Base-by-base conservation (phyloP, 2,329 filamentous ascomycete species). In the Ceratocystis cacaofunesta region DNA sequence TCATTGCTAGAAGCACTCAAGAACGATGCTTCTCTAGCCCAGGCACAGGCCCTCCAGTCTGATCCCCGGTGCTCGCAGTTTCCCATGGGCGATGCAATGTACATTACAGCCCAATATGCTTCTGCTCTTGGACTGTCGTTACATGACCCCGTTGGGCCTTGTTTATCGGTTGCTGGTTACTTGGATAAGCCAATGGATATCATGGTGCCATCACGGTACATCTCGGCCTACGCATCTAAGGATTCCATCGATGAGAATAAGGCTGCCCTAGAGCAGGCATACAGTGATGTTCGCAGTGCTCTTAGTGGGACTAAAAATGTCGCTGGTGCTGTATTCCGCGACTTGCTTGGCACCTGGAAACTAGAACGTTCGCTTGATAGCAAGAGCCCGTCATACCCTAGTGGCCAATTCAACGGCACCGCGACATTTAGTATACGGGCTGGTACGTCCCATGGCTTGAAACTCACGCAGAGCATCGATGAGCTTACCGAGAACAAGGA, bases 21-120 rank as follows among this genome's bases (percentile, higher is more conserved):
- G 2, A 70, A 73, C 0, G 80, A 82, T 65, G 72, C 73, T 19
- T 79, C 77, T 0, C 75, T 81, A 6, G 72, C 75, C 32, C 74
- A 77, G 25, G 79, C 81, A 0, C 71, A 83, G 0, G 70, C 73
- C 2, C 76, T 89, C 41, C 79, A 86, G 12, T 70, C 71, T 25
- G 79, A 81, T 69, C 78, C 74, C 8, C 80, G 77, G 5, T 75
- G 75, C 69, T 87, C 73, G 68, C 90, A 94, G 70, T 94, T 91
- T 70, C 90, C 89, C 46, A 92, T 92, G 86, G 86, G 85, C 8
- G 90, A 95, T 73, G 92, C 92, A 72, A 74, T 84, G 6, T 92
- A 85, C 68, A 75, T 92, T 12, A 86, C 92, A 79, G 85, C 90
- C 69, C 82, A 87, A 12, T 84, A 92, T 67, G 78, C 85, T 12